Conservation (phyloP, 2,329 filamentous ascomycete species). For the Lecanicillium sp. region DNA sequence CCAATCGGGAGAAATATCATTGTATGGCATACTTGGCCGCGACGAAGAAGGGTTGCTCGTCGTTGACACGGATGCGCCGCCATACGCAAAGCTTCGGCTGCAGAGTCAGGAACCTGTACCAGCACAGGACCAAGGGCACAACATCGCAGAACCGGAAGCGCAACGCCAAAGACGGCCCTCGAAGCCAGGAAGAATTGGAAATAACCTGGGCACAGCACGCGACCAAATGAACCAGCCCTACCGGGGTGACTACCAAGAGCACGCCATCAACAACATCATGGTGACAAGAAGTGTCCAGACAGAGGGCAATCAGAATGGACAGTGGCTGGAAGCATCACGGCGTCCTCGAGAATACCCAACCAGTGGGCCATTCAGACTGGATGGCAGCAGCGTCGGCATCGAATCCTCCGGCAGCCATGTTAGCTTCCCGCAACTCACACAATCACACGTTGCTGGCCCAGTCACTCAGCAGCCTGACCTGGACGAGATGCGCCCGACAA, state of each 20-base stretch:
- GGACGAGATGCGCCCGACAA: not conserved
- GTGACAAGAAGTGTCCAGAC: not conserved
- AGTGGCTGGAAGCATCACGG: constrained; percentile 4
- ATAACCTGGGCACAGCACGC: not conserved
- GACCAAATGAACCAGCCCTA: not conserved
- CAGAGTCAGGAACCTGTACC: not conserved
- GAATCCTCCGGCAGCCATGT: not conserved
- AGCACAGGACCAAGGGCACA: not conserved
- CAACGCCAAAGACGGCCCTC: not conserved
- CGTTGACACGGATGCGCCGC: constrained; percentile 51
- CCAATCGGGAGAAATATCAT: constrained; percentile 54
- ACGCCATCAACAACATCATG: not conserved
- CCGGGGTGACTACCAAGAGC: not conserved
- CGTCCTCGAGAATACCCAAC: not conserved
- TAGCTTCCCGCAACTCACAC: not conserved
- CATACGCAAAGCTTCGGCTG: constrained; percentile 37
- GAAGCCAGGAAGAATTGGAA: not conserved
- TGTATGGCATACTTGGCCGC: constrained; percentile 66
- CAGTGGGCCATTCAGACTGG: constrained; percentile 1
- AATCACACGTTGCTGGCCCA: not conserved
- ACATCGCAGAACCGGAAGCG: not conserved
- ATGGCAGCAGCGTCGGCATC: constrained; percentile 4
- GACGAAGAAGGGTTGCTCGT: constrained; percentile 62
- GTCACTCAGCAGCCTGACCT: not conserved
- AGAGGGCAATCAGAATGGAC: not conserved